phyloP scores from a whole-genome alignment of 306 rosid genomes.

The Cyamopsis tetragonoloba region DNA sequence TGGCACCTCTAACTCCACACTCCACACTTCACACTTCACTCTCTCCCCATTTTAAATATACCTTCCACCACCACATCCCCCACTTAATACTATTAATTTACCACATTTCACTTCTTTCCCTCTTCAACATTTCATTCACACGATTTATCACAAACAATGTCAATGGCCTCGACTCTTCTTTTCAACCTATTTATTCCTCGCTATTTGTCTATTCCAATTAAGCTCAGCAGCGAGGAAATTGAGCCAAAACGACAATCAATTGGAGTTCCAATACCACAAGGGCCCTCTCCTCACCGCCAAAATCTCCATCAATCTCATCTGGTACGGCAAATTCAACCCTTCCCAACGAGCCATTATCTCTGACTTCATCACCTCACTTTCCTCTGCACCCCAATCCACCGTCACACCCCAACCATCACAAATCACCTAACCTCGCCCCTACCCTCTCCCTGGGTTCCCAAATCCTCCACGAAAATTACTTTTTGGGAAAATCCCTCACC shows the following conservation, averaged over 20 bases:
- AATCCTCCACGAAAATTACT: constrained; percentile 30
- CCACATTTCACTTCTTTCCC: not conserved
- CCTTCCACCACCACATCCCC: not conserved
- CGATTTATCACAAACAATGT: not conserved
- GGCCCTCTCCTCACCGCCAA: constrained; percentile 62
- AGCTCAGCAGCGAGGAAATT: constrained; percentile 44
- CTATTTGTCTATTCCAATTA: constrained; percentile 32
- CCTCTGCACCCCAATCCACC: constrained; percentile 39
- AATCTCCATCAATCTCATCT: constrained; percentile 56
- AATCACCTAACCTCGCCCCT: constrained; percentile 14
- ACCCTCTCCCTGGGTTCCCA: constrained; percentile 42
- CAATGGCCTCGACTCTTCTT: constrained; percentile 37
- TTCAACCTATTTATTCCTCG: constrained; percentile 2
- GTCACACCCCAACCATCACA: constrained; percentile 34
- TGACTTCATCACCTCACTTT: constrained; percentile 61
- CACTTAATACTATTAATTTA: constrained; percentile 32
- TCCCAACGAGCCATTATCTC: constrained; percentile 56
- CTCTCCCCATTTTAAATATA: not conserved
- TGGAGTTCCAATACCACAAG: constrained; percentile 65
- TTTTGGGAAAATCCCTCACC: constrained; percentile 53
- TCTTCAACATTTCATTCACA: not conserved
- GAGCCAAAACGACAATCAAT: constrained; percentile 22
- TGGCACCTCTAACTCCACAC: constrained; percentile 19
- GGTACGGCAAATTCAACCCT: constrained; percentile 72
- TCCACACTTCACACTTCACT: not conserved